These are phyloP conservation scores for Colletotrichum sp. DNA, from an alignment of 2,329 filamentous ascomycete genomes.

Conservation along the genomic window DNA sequence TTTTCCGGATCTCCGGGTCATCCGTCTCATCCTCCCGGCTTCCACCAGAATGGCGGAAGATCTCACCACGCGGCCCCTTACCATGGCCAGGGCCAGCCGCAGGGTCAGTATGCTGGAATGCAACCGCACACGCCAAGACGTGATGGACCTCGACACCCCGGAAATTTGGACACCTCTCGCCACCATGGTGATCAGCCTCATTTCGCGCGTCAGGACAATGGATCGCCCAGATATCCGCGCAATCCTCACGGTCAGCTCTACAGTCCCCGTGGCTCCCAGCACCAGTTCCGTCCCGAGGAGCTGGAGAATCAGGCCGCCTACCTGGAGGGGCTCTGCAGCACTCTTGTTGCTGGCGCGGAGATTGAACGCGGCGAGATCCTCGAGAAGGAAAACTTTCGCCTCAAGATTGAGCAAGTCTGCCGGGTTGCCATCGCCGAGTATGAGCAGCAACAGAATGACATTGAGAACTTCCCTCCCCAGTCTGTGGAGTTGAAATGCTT, in stretches of 20 bases:
- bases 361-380: slow-evolving; percentile 68
- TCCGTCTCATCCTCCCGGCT: slow-evolving; percentile 22
- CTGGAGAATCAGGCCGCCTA: slow-evolving; percentile 51
- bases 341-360: slow-evolving; percentile 60
- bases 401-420: slow-evolving; percentile 68
- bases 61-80: neutral
- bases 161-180: neutral
- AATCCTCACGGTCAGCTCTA: slow-evolving; percentile 33
- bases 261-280: slow-evolving; percentile 31
- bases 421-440: slow-evolving; percentile 60
- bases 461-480: slow-evolving; percentile 52
- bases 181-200: neutral
- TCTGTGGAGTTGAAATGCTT: slow-evolving; percentile 78
- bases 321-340: slow-evolving; percentile 54
- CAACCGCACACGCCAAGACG: slow-evolving; percentile 27
- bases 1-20: slow-evolving; percentile 34
- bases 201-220: neutral
- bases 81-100: neutral
- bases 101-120: neutral
- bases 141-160: slow-evolving; percentile 26
- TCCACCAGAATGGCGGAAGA: neutral
- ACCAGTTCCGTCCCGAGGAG: slow-evolving; percentile 44
- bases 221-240: neutral
- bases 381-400: slow-evolving; percentile 75
- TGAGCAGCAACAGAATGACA: slow-evolving; percentile 47